Evolutionary conservation across 163 green algal genomes (phyloP).

Genomic region (Chloromonas sp.): DNA sequence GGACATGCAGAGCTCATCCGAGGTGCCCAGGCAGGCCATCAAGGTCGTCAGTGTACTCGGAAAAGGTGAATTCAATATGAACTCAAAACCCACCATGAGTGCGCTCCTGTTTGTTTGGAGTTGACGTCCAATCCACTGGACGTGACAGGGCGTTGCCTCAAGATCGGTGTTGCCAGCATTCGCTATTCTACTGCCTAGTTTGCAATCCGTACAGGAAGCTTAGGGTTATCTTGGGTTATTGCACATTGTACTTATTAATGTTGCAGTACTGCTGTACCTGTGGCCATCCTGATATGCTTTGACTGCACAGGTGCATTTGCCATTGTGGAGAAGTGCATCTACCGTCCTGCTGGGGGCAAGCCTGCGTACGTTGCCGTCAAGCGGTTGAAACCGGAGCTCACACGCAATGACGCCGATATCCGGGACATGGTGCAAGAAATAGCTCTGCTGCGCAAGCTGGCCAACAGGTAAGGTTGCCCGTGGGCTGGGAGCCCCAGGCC

Average conservation of each 20-base stretch:
- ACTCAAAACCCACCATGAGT: background rate
- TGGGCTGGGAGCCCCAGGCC: too few species aligned
- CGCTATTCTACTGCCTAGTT: too few species aligned
- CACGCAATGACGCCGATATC: background rate
- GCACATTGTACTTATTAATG: too few species aligned
- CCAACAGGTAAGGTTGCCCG: background rate
- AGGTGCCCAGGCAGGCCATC: background rate
- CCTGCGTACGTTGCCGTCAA: conserved; percentile 1
- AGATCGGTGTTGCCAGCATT: too few species aligned
- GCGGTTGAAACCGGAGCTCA: conserved; percentile 5
- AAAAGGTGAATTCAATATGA: background rate
- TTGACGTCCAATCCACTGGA: too few species aligned
- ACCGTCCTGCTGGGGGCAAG: background rate
- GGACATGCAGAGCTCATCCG: background rate
- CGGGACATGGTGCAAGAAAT: background rate
- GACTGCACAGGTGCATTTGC: background rate
- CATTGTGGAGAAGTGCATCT: conserved; percentile 1
- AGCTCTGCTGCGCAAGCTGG: conserved; percentile 7
- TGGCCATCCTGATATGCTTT: too few species aligned
- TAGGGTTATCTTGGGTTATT: too few species aligned
- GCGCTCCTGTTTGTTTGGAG: background rate
- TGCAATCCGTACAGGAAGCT: too few species aligned
- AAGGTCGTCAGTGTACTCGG: conserved; percentile 4
- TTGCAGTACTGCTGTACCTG: too few species aligned
- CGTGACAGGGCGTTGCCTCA: too few species aligned